phyloP scores from a whole-genome alignment of 257 asterid species.

The Orobanche coerulescens region DNA sequence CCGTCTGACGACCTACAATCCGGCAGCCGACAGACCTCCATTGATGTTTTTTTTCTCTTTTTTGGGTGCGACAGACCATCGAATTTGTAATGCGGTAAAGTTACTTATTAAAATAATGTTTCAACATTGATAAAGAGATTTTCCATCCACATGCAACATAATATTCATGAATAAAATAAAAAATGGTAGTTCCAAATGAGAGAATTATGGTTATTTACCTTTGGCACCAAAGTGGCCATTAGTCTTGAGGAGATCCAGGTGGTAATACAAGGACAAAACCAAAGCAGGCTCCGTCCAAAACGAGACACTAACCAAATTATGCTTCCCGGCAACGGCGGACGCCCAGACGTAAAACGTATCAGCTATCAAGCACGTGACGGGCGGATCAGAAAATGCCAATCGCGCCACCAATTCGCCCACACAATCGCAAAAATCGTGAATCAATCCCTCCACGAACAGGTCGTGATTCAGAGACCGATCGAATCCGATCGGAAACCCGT shows the following conservation, averaged over 20 bases:
- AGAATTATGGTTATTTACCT: conserved; percentile 26
- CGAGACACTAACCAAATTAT: conserved; percentile 47
- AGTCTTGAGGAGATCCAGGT: conserved; percentile 52
- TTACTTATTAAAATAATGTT: no score
- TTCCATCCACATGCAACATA: neutral
- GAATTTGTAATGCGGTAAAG: no score
- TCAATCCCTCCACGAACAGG: conserved; percentile 54
- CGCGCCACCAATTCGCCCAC: conserved; percentile 49
- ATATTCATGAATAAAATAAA: neutral
- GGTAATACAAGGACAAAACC: conserved; percentile 55
- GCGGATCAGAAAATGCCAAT: conserved; percentile 38
- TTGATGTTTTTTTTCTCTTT: no score
- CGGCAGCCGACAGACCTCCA: no score
- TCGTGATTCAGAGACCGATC: conserved; percentile 56
- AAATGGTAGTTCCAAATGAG: neutral
- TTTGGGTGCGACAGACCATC: no score
- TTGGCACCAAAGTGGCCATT: conserved; percentile 54
- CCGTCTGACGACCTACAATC: no score
- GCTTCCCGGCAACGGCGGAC: conserved; percentile 45
- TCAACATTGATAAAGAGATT: no score
- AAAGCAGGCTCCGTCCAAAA: conserved; percentile 78
- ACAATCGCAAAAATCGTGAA: conserved; percentile 46
- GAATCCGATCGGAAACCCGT: conserved; percentile 55
- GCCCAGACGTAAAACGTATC: conserved; percentile 65
- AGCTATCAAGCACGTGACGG: conserved; percentile 49